Evolutionary conservation across 2,329 filamentous ascomycete genomes (phyloP), one percentile per base, ranked within the genome.

Genomic region (Escovopsis weberi): DNA sequence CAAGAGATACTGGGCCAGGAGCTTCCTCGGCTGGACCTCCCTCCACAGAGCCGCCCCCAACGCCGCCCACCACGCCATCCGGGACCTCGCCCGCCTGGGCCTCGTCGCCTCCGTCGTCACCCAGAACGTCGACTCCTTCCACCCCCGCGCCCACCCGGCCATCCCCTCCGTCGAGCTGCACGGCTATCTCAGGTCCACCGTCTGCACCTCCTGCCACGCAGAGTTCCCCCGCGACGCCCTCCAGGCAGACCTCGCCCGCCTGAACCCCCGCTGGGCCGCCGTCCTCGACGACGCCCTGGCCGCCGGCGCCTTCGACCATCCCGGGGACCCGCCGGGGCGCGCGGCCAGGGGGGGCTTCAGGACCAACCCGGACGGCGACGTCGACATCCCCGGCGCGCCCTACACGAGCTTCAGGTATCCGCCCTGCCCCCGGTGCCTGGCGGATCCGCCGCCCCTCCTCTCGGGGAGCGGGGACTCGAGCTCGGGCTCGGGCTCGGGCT

Each of bases 51-150:
- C 86, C n/a, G 67, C 66, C 45, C 88, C 89, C 11, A 96, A 96
- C 56, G 65, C 68, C 3, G 80, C 79, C 2, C 91, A 98, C 63
- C 70, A 75, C 57, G 86, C 88, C 2, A 74, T 96, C 44, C 71
- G 75, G 41, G 72, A 81, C 48, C 66, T 96, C 33, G 83, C 77
- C 3, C 62, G 72, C 4, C 65, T 91, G 50, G 88, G 87, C 2
- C 63, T 87, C 40, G 68, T 95, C 36, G 74, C 72, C 44, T 76
- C 68, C 42, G 84, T 95, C 45, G 78, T 98, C 51, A 96, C 91
- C 35, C 91, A 98, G 59, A 96, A 96, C 57, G 91, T 98, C 41
- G 91, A 98, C 63, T 94, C 87, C 2, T 94, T 98, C 58, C 91
- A 98, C 61, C 69, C 73, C 2, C 65, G 65, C 45, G 82, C 86